Conservation (phyloP, 2,329 filamentous ascomycete genomes). For the Aspergillus sp. region DNA sequence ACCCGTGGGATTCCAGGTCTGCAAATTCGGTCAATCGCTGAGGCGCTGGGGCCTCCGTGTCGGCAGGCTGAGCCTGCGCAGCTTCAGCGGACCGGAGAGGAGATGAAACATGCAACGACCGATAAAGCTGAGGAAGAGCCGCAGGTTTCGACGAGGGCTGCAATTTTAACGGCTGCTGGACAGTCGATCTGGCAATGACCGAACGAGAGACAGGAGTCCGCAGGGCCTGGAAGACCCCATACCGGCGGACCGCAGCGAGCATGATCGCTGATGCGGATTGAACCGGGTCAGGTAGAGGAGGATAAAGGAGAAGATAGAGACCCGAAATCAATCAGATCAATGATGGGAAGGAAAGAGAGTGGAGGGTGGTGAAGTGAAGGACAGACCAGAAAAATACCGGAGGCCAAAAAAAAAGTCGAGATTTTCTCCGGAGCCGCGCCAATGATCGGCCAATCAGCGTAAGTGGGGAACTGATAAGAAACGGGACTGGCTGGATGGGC, state of each 20-base stretch:
- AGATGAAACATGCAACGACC: conserved; percentile 26
- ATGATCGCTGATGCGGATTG: conserved; percentile 17
- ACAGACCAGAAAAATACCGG: not conserved
- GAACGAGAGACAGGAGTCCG: conserved; percentile 25
- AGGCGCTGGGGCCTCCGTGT: conserved; percentile 5
- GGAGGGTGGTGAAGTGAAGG: not conserved
- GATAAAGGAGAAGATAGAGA: not conserved
- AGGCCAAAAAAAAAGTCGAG: not conserved
- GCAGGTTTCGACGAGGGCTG: conserved; percentile 13
- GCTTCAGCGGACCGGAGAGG: conserved; percentile 14
- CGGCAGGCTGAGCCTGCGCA: conserved; percentile 14
- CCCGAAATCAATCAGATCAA: conserved; percentile 1
- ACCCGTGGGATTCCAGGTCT: conserved; percentile 28
- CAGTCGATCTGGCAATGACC: conserved; percentile 18
- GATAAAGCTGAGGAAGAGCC: conserved; percentile 10
- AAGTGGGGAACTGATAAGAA: not conserved
- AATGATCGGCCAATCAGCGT: not conserved
- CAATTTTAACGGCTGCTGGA: conserved; percentile 20
- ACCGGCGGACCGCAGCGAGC: conserved; percentile 34
- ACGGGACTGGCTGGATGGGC: not conserved
- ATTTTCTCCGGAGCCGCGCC: not conserved
- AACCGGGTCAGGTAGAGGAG: conserved; percentile 4
- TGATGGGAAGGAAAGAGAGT: conserved; percentile 1
- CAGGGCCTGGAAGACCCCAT: conserved; percentile 29
- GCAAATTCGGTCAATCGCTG: conserved; percentile 30